Evolutionary conservation across 2,329 filamentous ascomycete species (phyloP).

Genomic region (Fusarium bactridioides): DNA sequence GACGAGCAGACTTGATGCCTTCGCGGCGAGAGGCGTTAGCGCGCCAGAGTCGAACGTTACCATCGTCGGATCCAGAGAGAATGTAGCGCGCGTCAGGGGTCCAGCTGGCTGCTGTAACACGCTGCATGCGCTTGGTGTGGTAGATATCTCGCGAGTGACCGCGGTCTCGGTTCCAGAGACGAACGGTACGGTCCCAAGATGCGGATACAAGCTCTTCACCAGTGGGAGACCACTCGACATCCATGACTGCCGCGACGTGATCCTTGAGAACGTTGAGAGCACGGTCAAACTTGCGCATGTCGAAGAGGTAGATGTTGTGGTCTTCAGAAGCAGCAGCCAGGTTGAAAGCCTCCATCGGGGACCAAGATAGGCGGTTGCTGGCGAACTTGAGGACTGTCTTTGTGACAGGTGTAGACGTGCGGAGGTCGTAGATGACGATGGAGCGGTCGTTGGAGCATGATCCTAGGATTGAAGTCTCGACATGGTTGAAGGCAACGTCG

Average conservation of each 20-base stretch:
- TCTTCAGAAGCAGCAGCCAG: constrained; percentile 94
- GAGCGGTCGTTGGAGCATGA: constrained; percentile 86
- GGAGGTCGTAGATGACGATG: constrained; percentile 89
- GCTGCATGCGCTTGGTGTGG: constrained; percentile 97
- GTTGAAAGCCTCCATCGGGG: constrained; percentile 97
- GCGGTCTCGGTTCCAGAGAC: constrained; percentile 80
- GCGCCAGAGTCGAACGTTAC: constrained; percentile 87
- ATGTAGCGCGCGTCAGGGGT: constrained; percentile 91
- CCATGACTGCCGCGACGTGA: constrained; percentile 91
- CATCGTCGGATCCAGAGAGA: constrained; percentile 90
- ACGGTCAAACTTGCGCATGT: constrained; percentile 89
- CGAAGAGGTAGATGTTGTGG: constrained; percentile 87
- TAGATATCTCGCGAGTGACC: constrained; percentile 93
- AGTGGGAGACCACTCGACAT: constrained; percentile 93
- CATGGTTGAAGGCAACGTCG: constrained; percentile 87
- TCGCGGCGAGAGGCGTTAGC: constrained; percentile 83
- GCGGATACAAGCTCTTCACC: constrained; percentile 93
- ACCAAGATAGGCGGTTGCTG: constrained; percentile 87
- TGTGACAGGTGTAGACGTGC: constrained; percentile 82
- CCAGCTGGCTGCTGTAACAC: constrained; percentile 85
- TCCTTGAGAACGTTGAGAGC: constrained; percentile 90
- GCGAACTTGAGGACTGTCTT: constrained; percentile 84
- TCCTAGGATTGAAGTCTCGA: constrained; percentile 89
- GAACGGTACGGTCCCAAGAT: constrained; percentile 84
- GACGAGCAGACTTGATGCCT: constrained; percentile 84